phyloP scores from a whole-genome alignment of 371 early-diverging fungal species.

The Entomophthora muscae region DNA sequence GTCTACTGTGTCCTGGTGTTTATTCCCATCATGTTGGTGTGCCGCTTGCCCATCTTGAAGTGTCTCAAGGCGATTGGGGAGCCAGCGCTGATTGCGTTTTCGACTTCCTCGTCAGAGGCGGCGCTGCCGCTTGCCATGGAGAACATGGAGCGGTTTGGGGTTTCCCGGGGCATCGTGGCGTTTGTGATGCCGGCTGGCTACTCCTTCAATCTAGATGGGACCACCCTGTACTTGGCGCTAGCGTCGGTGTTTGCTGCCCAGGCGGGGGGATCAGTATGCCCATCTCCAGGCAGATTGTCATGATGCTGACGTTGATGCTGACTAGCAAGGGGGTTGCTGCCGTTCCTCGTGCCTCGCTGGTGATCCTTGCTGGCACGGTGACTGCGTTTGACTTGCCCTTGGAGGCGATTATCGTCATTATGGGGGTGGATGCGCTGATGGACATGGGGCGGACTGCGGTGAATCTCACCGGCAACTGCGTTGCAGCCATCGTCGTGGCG shows the following conservation, averaged over 20 bases:
- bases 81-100: too few species aligned
- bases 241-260: too few species aligned
- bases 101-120: constrained; percentile 67
- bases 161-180: constrained; percentile 40
- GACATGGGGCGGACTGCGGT: constrained; percentile 49
- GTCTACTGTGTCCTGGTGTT: constrained; percentile 37
- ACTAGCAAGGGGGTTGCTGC: constrained; percentile 62
- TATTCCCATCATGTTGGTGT: constrained; percentile 39
- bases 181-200: too few species aligned
- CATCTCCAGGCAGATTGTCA: constrained; percentile 39
- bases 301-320: constrained; percentile 55
- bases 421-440: constrained; percentile 65
- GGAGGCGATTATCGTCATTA: constrained; percentile 34
- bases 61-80: constrained; percentile 30
- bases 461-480: constrained; percentile 56
- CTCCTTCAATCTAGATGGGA: too few species aligned
- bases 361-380: constrained; percentile 33
- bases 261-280: constrained; percentile 31
- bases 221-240: too few species aligned
- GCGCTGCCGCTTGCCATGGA: constrained; percentile 60
- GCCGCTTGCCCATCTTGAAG: constrained; percentile 30
- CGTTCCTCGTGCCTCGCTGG: too few species aligned
- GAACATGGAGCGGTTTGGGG: constrained; percentile 49
- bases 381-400: constrained; percentile 30
- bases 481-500: constrained; percentile 50